These are phyloP conservation scores for Chenopodium album DNA, from an alignment of 148 eudicot genomes.

Conservation along the genomic window DNA sequence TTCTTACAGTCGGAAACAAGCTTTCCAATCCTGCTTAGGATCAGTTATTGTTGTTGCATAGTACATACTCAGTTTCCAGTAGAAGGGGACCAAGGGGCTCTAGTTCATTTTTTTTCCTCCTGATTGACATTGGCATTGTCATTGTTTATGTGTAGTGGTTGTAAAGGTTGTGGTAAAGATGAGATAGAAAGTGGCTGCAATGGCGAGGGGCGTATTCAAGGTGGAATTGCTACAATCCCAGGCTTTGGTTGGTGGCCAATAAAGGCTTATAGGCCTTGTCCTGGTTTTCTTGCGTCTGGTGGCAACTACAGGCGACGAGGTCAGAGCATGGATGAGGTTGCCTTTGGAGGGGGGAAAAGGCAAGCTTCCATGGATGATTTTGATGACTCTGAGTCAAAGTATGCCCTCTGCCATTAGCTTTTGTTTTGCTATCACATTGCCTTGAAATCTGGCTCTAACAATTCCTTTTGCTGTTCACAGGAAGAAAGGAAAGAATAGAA, in stretches of 20 bases:
- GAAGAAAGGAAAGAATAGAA: constrained; percentile 29
- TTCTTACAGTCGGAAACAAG: no score
- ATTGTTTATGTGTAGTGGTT: constrained; percentile 30
- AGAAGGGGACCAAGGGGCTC: neutral
- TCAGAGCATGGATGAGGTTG: constrained; percentile 92
- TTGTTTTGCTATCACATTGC: neutral
- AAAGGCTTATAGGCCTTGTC: constrained; percentile 95
- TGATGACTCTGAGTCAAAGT: constrained; percentile 46
- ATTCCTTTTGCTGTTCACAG: constrained; percentile 17
- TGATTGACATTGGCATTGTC: no score
- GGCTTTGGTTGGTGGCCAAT: constrained; percentile 99
- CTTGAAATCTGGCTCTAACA: neutral
- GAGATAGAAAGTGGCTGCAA: constrained; percentile 76
- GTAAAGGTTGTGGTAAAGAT: constrained; percentile 76
- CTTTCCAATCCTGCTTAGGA: neutral
- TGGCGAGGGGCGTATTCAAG: constrained; percentile 95
- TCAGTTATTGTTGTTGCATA: neutral
- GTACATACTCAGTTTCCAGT: neutral
- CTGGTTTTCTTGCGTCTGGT: constrained; percentile 76
- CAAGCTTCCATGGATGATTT: constrained; percentile 27
- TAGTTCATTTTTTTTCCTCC: neutral
- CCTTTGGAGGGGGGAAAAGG: constrained; percentile 46
- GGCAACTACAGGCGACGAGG: constrained; percentile 80
- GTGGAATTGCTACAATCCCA: constrained; percentile 86
- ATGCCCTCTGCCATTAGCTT: neutral